Base-by-base conservation (phyloP, 306 rosid genomes). In the Trifolium repens region DNA sequence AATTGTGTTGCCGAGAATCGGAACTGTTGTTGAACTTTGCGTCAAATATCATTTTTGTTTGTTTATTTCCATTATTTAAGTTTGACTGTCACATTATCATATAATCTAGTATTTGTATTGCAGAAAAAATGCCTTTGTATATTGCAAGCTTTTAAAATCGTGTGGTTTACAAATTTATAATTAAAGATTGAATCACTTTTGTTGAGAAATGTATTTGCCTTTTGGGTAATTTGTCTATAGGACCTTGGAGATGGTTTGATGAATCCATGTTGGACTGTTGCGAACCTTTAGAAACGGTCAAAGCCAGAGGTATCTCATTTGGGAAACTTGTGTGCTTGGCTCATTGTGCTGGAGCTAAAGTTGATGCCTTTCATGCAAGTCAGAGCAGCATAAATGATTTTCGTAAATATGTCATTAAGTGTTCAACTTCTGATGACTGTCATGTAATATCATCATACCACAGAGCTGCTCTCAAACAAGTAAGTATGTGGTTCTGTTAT, bases 191-290 rank as follows among this genome's bases (percentile, higher is more conserved):
- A 67, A 44, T 78, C 58, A 16, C 59, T 73, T 71, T 8, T 50
- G 24, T 71, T 58, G 11, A 37, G 10, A 35, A 53, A 71, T 68
- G 8, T 9, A 35, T 65, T 70, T 62, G 27, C 32, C 44, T 30
- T 68, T 53, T n/a, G 64, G 68, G 39, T 22, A 5, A 49, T 77
- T 81, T 83, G n/a, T 68, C 14, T 58, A 32, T 72, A 94, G 97
- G 98, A 37, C 96, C 98, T 74, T 91, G 98, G 98, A 94, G 97
- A 84, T 94, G 98, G 98, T 91, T 90, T 71, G 98, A 94, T 86
- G 98, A 94, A 67, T 87, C 98, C 49, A 94, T 94, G 98, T 62
- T 94, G 77, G 98, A 94, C 75, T 94, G 97, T 43, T 94, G 98
- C 62, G 98, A 94, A 50, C 89, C 98, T 61, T 78, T 94, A 75